Conservation (phyloP, 306 rosid species). For the Cajanus cajan region DNA sequence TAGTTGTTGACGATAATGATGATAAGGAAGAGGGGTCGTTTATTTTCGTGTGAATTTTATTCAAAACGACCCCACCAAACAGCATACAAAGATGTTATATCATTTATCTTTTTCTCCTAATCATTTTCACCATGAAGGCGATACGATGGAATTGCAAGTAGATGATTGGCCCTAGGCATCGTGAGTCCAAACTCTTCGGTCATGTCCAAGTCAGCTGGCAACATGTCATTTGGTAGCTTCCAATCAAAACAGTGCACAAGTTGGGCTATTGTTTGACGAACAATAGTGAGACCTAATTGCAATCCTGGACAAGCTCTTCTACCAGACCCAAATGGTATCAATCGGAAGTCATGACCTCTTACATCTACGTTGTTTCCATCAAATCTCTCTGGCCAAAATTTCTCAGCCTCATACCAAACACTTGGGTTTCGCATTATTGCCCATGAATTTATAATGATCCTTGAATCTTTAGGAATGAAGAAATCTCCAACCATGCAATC, state of each 20-base stretch:
- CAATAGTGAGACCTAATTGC: background rate
- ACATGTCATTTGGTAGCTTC: slow-evolving; percentile 1
- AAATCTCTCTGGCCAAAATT: slow-evolving; percentile 45
- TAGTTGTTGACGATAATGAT: too few species aligned
- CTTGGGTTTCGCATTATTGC: slow-evolving; percentile 36
- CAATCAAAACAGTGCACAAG: slow-evolving; percentile 24
- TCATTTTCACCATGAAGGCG: background rate
- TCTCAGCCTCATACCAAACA: slow-evolving; percentile 27
- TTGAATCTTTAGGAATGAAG: slow-evolving; percentile 50
- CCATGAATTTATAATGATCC: slow-evolving; percentile 36
- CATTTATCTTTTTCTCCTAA: too few species aligned
- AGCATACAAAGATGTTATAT: too few species aligned
- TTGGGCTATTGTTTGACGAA: background rate
- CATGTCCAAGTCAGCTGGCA: slow-evolving; percentile 15
- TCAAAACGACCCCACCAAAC: too few species aligned
- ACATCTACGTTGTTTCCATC: slow-evolving; percentile 28
- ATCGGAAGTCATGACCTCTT: slow-evolving; percentile 30
- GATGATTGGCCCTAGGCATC: background rate
- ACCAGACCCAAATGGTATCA: slow-evolving; percentile 24
- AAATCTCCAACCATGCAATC: slow-evolving; percentile 48
- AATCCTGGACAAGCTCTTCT: slow-evolving; percentile 19
- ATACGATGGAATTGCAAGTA: background rate
- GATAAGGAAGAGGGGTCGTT: too few species aligned
- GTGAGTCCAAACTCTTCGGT: slow-evolving; percentile 20
- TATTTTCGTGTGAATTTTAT: too few species aligned